These are phyloP conservation scores for Tuber aestivum DNA, from an alignment of 495 filamentous ascomycete genomes.

Conservation along the genomic window DNA sequence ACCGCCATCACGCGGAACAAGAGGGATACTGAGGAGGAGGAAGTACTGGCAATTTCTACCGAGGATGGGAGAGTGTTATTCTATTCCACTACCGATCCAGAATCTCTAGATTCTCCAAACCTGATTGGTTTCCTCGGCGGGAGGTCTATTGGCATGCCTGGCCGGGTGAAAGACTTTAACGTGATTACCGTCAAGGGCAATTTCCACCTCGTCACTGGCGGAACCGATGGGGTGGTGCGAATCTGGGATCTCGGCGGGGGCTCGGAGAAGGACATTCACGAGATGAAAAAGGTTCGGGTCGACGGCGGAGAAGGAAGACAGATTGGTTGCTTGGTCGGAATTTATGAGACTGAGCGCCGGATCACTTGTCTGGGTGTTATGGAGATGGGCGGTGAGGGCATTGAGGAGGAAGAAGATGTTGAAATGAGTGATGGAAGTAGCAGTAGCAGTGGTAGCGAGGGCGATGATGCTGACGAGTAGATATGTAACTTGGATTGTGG, in stretches of 20 bases:
- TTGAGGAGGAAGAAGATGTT: constrained; percentile 39
- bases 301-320: constrained; percentile 46
- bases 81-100: constrained; percentile 58
- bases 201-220: constrained; percentile 63
- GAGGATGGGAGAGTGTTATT: constrained; percentile 88
- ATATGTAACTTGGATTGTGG: not conserved
- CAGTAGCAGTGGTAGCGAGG: not conserved
- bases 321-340: constrained; percentile 66
- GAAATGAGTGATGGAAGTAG: constrained; percentile 31
- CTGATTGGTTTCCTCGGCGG: constrained; percentile 75
- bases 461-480: constrained; percentile 27
- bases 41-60: constrained; percentile 71
- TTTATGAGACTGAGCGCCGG: constrained; percentile 76
- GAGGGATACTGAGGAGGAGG: constrained; percentile 46
- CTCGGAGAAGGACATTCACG: constrained; percentile 34
- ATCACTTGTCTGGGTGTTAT: constrained; percentile 87
- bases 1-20: constrained; percentile 37
- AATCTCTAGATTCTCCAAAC: constrained; percentile 46
- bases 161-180: constrained; percentile 83
- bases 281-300: constrained; percentile 43
- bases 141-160: constrained; percentile 56
- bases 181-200: constrained; percentile 51
- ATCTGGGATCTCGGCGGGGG: constrained; percentile 57
- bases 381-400: constrained; percentile 55
- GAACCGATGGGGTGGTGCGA: constrained; percentile 75